Evolutionary conservation across 1,284 basidiomycete species (phyloP).

Genomic region (Waitea zeae): DNA sequence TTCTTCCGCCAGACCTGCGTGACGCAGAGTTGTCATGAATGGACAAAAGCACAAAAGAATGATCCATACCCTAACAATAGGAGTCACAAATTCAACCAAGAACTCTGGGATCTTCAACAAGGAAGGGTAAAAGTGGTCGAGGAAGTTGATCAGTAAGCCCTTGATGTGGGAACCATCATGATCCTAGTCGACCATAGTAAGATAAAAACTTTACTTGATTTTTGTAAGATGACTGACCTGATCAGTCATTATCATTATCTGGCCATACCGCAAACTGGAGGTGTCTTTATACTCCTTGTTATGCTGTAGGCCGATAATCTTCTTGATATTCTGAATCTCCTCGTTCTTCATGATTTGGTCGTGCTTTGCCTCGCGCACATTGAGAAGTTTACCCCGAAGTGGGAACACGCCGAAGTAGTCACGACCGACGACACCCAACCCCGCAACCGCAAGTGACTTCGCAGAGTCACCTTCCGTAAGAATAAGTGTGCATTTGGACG

Average conservation of each 20-base stretch:
- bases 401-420: conserved; percentile 98
- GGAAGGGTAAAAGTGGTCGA: conserved; percentile 96
- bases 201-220: no score
- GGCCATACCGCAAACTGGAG: conserved; percentile 77
- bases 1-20: conserved; percentile 9
- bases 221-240: conserved; percentile 58
- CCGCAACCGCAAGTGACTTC: conserved; percentile 91
- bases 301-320: conserved; percentile 94
- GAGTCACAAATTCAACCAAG: conserved; percentile 96
- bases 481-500: conserved; percentile 83
- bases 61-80: conserved; percentile 93
- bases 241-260: conserved; percentile 99
- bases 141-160: conserved; percentile 94
- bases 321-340: conserved; percentile 95
- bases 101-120: conserved; percentile 86
- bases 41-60: conserved; percentile 13
- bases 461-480: conserved; percentile 99
- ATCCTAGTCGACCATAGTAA: conserved; percentile 32
- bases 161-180: conserved; percentile 99
- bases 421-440: conserved; percentile 87
- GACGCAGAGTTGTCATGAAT: neutral
- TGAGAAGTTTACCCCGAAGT: conserved; percentile 90
- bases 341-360: conserved; percentile 97
- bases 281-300: conserved; percentile 74
- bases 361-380: conserved; percentile 93